phyloP scores from a whole-genome alignment of 2,329 filamentous ascomycete genomes.

The Verticillium tricorpus region DNA sequence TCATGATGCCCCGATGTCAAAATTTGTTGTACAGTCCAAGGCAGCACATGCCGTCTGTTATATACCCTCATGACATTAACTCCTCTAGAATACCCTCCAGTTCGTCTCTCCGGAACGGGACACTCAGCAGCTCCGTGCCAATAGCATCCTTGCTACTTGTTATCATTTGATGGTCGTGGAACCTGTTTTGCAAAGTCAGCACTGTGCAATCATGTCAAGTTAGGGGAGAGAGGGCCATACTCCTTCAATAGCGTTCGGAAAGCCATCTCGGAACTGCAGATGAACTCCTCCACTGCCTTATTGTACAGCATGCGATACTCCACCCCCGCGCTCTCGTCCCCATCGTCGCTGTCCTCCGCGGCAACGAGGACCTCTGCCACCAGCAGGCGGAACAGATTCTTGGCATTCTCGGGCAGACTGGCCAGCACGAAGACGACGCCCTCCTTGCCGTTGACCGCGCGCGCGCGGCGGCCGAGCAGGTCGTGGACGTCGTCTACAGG shows the following conservation, averaged over 20 bases:
- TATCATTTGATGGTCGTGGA: conserved; percentile 97
- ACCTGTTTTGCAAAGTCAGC: conserved; percentile 44
- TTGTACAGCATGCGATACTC: conserved; percentile 92
- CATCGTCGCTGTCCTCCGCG: conserved; percentile 49
- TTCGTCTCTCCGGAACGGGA: conserved; percentile 84
- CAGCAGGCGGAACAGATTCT: conserved; percentile 78
- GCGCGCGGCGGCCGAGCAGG: conserved; percentile 74
- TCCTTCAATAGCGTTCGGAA: conserved; percentile 94
- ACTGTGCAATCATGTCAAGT: neutral
- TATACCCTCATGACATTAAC: conserved; percentile 31
- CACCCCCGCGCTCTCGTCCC: conserved; percentile 61
- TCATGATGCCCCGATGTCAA: neutral
- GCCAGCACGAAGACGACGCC: conserved; percentile 88
- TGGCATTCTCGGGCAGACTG: conserved; percentile 86
- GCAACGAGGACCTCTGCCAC: conserved; percentile 77
- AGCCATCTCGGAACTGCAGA: conserved; percentile 93
- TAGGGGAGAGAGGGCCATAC: conserved; percentile 38
- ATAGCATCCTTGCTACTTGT: conserved; percentile 80
- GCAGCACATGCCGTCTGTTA: neutral
- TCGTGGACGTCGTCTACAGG: conserved; percentile 88
- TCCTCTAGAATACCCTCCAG: conserved; percentile 87
- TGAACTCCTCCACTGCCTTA: conserved; percentile 94
- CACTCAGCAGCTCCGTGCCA: conserved; percentile 78
- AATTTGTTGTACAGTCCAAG: neutral
- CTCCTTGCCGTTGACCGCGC: conserved; percentile 80